These are phyloP conservation scores for Pisolithus albus DNA, from an alignment of 768 basidiomycete species.

Conservation along the genomic window DNA sequence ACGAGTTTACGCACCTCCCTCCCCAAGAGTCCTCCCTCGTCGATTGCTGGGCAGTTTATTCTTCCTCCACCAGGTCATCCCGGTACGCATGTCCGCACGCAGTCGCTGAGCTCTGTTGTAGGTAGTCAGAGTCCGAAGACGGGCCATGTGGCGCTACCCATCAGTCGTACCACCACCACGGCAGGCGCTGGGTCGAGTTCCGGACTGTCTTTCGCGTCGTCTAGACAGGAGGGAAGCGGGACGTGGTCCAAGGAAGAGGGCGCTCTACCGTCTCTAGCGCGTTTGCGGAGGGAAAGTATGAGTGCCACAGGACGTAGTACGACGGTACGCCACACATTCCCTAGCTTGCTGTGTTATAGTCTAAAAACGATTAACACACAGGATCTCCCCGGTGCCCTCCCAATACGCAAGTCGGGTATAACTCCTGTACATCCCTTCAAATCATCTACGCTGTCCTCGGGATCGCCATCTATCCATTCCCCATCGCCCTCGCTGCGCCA, in stretches of 20 bases:
- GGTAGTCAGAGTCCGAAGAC: constrained; percentile 31
- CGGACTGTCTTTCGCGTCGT: constrained; percentile 36
- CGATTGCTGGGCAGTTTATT: constrained; percentile 42
- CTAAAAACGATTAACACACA: constrained; percentile 2
- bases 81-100: constrained; percentile 25
- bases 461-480: constrained; percentile 43
- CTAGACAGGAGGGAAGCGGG: constrained; percentile 31
- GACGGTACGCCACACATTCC: constrained; percentile 10
- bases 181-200: constrained; percentile 29
- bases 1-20: constrained; percentile 30
- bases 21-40: constrained; percentile 40
- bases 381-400: constrained; percentile 35
- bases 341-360: constrained; percentile 3
- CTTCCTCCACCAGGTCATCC: constrained; percentile 22
- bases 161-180: constrained; percentile 28
- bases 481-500: constrained; percentile 43
- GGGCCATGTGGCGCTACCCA: constrained; percentile 25
- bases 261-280: constrained; percentile 29
- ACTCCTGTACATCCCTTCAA: constrained; percentile 43
- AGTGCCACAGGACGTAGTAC: constrained; percentile 32
- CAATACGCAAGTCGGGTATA: constrained; percentile 39
- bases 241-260: constrained; percentile 34
- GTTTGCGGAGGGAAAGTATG: constrained; percentile 48
- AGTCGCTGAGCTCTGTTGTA: constrained; percentile 25
- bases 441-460: constrained; percentile 43